A percentile compares a stretch with the other conserved stretches of the same genome.
Conservation (phyloP, 2,329 filamentous ascomycete species). For the Fusarium begoniae region DNA sequence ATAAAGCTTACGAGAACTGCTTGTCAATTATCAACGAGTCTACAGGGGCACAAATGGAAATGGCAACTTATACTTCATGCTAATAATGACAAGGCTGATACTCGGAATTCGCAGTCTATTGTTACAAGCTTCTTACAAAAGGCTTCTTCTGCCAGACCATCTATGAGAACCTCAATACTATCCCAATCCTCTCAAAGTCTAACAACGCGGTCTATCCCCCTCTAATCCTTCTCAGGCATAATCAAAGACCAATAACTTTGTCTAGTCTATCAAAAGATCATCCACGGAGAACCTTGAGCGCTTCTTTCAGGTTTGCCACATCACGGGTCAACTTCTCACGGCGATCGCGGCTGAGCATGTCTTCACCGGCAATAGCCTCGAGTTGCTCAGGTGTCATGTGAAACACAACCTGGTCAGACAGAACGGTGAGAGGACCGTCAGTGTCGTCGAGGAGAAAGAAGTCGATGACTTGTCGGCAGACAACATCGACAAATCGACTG, state of each 20-base stretch:
- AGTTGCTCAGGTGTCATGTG: conserved; percentile 59
- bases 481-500: conserved; percentile 69
- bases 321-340: conserved; percentile 57
- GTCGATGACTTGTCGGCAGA: conserved; percentile 67
- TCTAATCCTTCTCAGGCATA: background rate
- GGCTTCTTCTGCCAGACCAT: background rate
- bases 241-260: background rate
- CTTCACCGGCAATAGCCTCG: conserved; percentile 67
- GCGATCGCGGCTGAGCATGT: conserved; percentile 50
- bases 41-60: rapidly evolving
- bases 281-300: conserved; percentile 39
- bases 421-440: conserved; percentile 60
- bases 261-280: background rate
- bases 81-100: background rate
- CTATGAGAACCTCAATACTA: background rate
- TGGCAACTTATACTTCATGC: rapidly evolving
- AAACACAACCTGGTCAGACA: conserved; percentile 62
- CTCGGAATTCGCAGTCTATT: background rate
- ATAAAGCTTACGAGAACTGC: rapidly evolving
- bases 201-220: background rate
- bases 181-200: background rate
- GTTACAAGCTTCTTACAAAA: background rate
- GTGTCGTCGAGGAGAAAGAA: conserved; percentile 61
- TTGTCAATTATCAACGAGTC: background rate
- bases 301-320: conserved; percentile 55